phyloP scores from a whole-genome alignment of 2,329 filamentous ascomycete genomes.

The Fusarium abutilonis region DNA sequence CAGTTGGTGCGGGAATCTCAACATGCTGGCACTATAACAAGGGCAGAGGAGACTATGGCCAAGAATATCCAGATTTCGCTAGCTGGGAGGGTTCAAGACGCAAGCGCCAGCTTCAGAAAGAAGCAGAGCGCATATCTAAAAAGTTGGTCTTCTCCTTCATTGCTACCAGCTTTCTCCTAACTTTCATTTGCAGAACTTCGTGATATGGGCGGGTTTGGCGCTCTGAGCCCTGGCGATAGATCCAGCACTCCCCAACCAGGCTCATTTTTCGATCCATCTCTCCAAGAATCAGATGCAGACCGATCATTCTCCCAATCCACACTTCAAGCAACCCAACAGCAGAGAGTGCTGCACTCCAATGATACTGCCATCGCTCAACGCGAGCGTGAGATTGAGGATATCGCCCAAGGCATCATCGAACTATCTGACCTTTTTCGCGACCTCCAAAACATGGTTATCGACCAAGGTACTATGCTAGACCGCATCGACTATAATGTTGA shows the following conservation, averaged over 20 bases:
- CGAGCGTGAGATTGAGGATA: conserved; percentile 96
- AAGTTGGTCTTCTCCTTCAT: conserved; percentile 62
- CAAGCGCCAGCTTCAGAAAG: conserved; percentile 91
- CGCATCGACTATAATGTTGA: conserved; percentile 99
- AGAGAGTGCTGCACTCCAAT: conserved; percentile 75
- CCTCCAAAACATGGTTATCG: conserved; percentile 93
- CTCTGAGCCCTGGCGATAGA: conserved; percentile 62
- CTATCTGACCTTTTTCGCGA: conserved; percentile 97
- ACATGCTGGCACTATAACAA: conserved; percentile 75
- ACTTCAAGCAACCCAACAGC: conserved; percentile 79
- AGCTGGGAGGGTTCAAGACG: conserved; percentile 87
- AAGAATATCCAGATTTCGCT: conserved; percentile 94
- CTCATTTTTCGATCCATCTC: conserved; percentile 81
- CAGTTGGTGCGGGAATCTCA: conserved; percentile 84
- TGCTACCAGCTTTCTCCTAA: conserved; percentile 6
- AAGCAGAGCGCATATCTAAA: conserved; percentile 97
- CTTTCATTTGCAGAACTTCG: conserved; percentile 69
- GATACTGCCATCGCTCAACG: conserved; percentile 89
- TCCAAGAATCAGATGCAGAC: conserved; percentile 94
- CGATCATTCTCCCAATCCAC: conserved; percentile 91
- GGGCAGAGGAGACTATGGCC: conserved; percentile 93
- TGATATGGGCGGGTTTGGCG: conserved; percentile 70
- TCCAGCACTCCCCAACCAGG: conserved; percentile 60
- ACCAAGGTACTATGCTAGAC: conserved; percentile 90
- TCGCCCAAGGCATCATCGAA: conserved; percentile 97